Base-by-base conservation (phyloP, 306 rosid genomes). In the Cyclanthera cordifolia region DNA sequence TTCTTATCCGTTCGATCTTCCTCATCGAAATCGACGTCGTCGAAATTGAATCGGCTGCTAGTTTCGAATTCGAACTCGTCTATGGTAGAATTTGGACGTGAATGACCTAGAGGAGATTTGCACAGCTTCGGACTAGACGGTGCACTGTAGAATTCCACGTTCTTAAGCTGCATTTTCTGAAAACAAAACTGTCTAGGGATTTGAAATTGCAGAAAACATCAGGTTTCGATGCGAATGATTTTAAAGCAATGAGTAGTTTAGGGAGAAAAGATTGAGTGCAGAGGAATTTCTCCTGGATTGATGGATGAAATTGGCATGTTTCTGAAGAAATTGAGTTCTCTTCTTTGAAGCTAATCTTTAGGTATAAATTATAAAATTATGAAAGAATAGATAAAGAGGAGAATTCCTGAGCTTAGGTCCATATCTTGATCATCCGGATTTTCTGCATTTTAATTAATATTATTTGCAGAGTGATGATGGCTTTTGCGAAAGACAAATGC, bases 51-150 rank as follows among this genome's bases (percentile, higher is more conserved):
- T 54, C 80, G 82, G 1, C 14, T 48, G 50, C 90, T 77, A 6
- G 89, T 85, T 55, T 80, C 90, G 14, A 92, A 92, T 72, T 87
- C 95, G 47, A 91, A 89, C 55, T 80, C 82, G 9, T 78, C 81
- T 4, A 72, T 28, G 32, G 69, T 60, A 34, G 81, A 83, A 75
- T 85, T 71, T 56, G 81, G 77, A 72, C 79, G 86, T 21, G 87
- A 56, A 10, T 78, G 78, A 30, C 53, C 77, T 10, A 87, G 73
- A 34, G 53, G 81, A 74, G 71, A 19, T 2, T 58, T 56, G 17
- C 68, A 71, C 50, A 34, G 51, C 58, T 48, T 75, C 73, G 92
- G 96, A 87, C 97, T 91, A 20, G 82, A 78, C 73, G 96, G 96
- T 46, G 73, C 88, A 70, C 97, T 92, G 49, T 76, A 77, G 83